phyloP scores from a whole-genome alignment of 192 early-diverging fungal genomes.

The Glomus cerebriforme region DNA sequence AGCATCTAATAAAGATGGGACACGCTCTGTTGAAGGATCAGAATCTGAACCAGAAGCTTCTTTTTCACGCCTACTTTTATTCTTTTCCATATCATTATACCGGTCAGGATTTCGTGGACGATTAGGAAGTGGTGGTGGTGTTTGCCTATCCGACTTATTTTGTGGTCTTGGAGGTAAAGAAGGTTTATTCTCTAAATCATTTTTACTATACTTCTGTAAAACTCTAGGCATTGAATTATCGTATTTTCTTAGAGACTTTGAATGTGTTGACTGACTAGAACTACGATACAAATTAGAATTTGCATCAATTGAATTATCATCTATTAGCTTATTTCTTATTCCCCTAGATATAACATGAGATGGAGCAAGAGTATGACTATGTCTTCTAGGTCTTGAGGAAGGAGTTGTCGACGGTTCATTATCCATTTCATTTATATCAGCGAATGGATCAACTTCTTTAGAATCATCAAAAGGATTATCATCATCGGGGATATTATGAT shows the following conservation, averaged over 20 bases:
- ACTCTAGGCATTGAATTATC: neutral
- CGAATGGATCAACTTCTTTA: slow-evolving; percentile 21
- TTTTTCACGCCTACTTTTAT: neutral
- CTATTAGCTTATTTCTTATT: neutral
- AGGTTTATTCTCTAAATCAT: neutral
- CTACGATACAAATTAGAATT: neutral
- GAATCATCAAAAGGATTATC: slow-evolving; percentile 27
- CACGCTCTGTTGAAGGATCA: slow-evolving; percentile 23
- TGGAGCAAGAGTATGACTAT: neutral
- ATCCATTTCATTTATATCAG: slow-evolving; percentile 19
- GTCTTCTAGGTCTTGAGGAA: neutral
- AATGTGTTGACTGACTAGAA: neutral
- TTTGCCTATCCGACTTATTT: slow-evolving; percentile 6
- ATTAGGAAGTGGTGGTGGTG: slow-evolving; percentile 30
- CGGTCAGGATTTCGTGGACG: slow-evolving; percentile 33
- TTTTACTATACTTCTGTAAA: neutral
- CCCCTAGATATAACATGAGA: neutral
- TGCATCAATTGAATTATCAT: neutral
- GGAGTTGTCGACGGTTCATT: neutral
- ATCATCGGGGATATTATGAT: neutral
- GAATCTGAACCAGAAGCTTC: slow-evolving; percentile 6
- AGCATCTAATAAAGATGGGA: slow-evolving; percentile 29
- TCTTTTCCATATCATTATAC: slow-evolving; percentile 16
- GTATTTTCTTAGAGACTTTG: neutral
- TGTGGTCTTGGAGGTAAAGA: neutral